A percentile compares a stretch with the other conserved stretches of the same genome.
Evolutionary conservation across 495 filamentous ascomycete genomes (phyloP).

Genomic region (Penicillium paxilli): DNA sequence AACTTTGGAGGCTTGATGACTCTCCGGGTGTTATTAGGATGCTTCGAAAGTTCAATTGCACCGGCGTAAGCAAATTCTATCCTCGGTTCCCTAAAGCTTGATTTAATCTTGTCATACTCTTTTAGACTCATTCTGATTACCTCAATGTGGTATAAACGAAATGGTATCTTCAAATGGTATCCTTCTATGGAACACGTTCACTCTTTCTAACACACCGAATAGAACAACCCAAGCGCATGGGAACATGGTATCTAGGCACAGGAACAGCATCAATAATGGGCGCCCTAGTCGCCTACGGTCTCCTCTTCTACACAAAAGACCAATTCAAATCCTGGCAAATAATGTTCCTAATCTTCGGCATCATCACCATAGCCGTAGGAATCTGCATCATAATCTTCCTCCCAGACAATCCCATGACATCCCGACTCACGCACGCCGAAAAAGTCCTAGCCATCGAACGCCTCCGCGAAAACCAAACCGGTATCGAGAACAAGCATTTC

Average conservation of each 20-base stretch:
- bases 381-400: slow-evolving; percentile 39
- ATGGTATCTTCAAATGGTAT: no score
- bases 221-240: slow-evolving; percentile 61
- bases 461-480: slow-evolving; percentile 53
- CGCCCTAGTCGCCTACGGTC: slow-evolving; percentile 53
- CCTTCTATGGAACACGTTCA: no score
- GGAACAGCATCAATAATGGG: slow-evolving; percentile 64
- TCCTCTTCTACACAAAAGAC: slow-evolving; percentile 24
- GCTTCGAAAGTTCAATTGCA: slow-evolving; percentile 65
- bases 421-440: slow-evolving; percentile 43
- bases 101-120: slow-evolving; percentile 44
- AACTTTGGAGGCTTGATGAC: slow-evolving; percentile 46
- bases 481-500: slow-evolving; percentile 57
- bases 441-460: slow-evolving; percentile 54
- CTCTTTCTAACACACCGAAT: slow-evolving; percentile 5
- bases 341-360: slow-evolving; percentile 42
- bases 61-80: slow-evolving; percentile 46
- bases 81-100: slow-evolving; percentile 34
- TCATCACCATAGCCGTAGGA: slow-evolving; percentile 35
- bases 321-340: slow-evolving; percentile 39
- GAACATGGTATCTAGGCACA: slow-evolving; percentile 65
- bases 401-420: slow-evolving; percentile 51
- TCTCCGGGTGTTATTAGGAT: slow-evolving; percentile 61
- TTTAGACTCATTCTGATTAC: slow-evolving; percentile 31
- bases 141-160: slow-evolving; percentile 33